Percentiles rank a stretch among this genome's conserved stretches.
These are phyloP conservation scores for Hippophae rhamnoides DNA, from an alignment of 306 rosid species.

Conservation along the genomic window DNA sequence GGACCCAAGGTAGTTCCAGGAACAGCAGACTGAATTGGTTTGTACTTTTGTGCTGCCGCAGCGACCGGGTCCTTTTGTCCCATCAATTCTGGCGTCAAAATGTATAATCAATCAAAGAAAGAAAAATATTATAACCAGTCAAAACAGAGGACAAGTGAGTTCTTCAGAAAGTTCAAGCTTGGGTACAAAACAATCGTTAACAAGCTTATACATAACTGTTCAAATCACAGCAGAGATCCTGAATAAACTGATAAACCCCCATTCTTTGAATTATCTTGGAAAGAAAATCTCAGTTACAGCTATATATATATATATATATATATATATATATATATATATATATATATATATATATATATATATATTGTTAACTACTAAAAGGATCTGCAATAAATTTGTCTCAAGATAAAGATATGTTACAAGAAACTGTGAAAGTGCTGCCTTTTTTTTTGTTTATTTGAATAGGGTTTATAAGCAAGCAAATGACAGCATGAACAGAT, in stretches of 20 bases:
- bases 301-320: too few species aligned
- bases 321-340: too few species aligned
- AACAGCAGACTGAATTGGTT: conserved; percentile 94
- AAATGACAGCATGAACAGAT: conserved; percentile 4
- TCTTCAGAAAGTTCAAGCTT: conserved; percentile 8
- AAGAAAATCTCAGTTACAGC: too few species aligned
- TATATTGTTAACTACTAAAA: too few species aligned
- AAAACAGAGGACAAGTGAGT: conserved; percentile 10
- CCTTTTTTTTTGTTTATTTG: too few species aligned
- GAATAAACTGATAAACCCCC: background rate
- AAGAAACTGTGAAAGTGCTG: too few species aligned
- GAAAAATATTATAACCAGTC: conserved; percentile 16
- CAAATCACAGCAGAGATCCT: background rate
- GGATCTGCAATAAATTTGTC: too few species aligned
- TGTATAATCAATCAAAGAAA: conserved; percentile 35
- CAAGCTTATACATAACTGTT: background rate
- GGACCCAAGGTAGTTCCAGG: conserved; percentile 98
- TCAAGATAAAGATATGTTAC: too few species aligned
- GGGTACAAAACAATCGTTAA: background rate
- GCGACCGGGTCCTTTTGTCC: conserved; percentile 75
- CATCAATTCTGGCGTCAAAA: conserved; percentile 53
- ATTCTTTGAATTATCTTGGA: too few species aligned
- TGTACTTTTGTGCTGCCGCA: conserved; percentile 83
- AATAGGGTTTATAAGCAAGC: background rate
- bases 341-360: too few species aligned